A percentile compares a stretch with the other conserved stretches of the same genome.
Evolutionary conservation across 306 rosid species (phyloP).

Genomic region (Argentina anserina): DNA sequence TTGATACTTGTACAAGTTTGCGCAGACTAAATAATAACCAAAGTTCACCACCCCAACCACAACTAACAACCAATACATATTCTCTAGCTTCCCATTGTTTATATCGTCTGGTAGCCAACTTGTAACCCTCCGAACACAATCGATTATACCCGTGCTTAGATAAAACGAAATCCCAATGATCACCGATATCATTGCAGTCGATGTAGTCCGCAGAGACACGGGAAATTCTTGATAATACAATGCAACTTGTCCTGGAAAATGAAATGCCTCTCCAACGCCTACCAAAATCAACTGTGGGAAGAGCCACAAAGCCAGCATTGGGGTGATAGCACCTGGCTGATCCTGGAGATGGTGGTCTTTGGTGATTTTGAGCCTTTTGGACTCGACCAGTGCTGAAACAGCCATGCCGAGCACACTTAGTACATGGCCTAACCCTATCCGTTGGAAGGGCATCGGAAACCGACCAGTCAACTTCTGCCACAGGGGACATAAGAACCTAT

Average conservation of each 20-base stretch:
- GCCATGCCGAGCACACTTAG: slow-evolving; percentile 39
- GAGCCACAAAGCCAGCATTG: slow-evolving; percentile 53
- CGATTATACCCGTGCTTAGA: slow-evolving; percentile 38
- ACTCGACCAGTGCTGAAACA: slow-evolving; percentile 59
- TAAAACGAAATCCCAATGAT: slow-evolving; percentile 44
- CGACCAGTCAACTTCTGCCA: slow-evolving; percentile 33
- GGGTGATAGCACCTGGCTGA: background rate
- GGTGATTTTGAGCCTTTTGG: slow-evolving; percentile 44
- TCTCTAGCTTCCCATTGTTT: slow-evolving; percentile 45
- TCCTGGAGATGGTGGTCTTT: background rate
- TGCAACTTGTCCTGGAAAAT: slow-evolving; percentile 59
- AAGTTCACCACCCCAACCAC: slow-evolving; percentile 48
- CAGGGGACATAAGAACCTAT: slow-evolving; percentile 39
- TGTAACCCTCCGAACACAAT: slow-evolving; percentile 38
- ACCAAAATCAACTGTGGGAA: slow-evolving; percentile 52
- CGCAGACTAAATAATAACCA: slow-evolving; percentile 42
- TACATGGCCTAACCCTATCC: slow-evolving; percentile 52
- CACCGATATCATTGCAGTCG: slow-evolving; percentile 54
- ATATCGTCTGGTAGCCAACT: slow-evolving; percentile 57
- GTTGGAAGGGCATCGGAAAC: slow-evolving; percentile 37
- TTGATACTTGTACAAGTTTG: slow-evolving; percentile 40
- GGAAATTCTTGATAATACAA: slow-evolving; percentile 69
- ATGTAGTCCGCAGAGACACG: slow-evolving; percentile 39
- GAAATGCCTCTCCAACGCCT: slow-evolving; percentile 71
- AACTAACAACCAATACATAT: slow-evolving; percentile 52